These are phyloP conservation scores for Geranium incanum DNA, from an alignment of 441 rosid genomes.

Conservation along the genomic window DNA sequence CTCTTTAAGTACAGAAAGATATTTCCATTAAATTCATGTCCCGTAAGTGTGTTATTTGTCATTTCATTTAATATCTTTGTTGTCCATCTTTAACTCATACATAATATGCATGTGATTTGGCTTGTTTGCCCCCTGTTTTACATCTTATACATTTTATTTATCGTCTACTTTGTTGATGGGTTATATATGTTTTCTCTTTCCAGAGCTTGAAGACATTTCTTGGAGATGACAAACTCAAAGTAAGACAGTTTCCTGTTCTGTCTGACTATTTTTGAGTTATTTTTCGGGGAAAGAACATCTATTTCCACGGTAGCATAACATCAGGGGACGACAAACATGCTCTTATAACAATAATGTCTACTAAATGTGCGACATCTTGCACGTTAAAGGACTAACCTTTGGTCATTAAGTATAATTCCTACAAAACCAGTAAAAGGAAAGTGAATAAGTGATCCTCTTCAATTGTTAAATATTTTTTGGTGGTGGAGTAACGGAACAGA, in stretches of 20 bases:
- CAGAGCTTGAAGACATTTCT: conserved; percentile 85
- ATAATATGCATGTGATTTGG: background rate
- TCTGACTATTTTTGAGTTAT: conserved; percentile 1
- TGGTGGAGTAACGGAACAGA: background rate
- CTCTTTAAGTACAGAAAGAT: background rate
- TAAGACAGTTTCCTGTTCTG: conserved; percentile 22
- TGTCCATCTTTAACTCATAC: background rate
- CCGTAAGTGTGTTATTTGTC: background rate
- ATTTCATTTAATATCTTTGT: background rate
- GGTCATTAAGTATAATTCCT: background rate
- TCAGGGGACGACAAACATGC: background rate
- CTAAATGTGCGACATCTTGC: background rate
- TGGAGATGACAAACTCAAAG: conserved; percentile 85
- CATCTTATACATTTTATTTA: conserved; percentile 8
- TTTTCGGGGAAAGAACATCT: background rate
- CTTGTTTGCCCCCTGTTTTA: conserved; percentile 1
- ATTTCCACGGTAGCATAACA: background rate
- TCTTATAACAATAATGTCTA: background rate
- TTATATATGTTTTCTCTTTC: conserved; percentile 18
- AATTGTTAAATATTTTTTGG: background rate
- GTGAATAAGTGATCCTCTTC: background rate
- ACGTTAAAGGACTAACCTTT: background rate
- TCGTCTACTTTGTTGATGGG: conserved; percentile 19
- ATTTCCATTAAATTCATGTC: background rate
- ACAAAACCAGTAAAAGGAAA: background rate